Evolutionary conservation across 345 rosid species (phyloP), one percentile per base, ranked within the genome.

Genomic region (Pistacia vera): DNA sequence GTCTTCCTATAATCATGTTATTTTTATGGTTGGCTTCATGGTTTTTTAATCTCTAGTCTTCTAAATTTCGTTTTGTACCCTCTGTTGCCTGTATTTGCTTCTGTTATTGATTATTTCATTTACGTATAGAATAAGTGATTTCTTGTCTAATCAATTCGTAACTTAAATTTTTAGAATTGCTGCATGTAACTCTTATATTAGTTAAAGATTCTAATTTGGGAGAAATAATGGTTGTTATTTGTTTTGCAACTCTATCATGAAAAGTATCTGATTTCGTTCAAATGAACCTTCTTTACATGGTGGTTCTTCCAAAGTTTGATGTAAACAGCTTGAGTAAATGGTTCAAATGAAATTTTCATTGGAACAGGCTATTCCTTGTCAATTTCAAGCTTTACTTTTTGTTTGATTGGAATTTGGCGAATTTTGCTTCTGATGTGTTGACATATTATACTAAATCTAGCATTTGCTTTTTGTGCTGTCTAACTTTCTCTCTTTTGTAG

Each of bases 351-450:
- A 71, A 55, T 36, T 30, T 48, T n/a, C 49, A 25, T 12, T 1
- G 4, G 18, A 12, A 59, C 16, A 66, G 35, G 73, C 13, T 52
- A 30, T 52, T 68, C 44, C 25, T 5, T 17, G 18, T 22, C 64
- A 12, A 6, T 71, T 6, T 52, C 11, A 68, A 35, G 52, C 12
- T 61, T 33, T 28, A 30, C 0, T 12, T 61, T 63, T 46, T 63
- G 22, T 17, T 10, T 64, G 48, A 57, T 57, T 69, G 71, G 22
- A 18, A 33, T 57, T 79, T 55, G 78, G 71, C 18, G 52, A 74
- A 80, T 61, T 76, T 58, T 75, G 2, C 56, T 73, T 76, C n/a
- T 68, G 66, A 68, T 51, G 58, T 69, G 48, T 68, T 16, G 46
- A 36, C 5, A 51, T 52, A 14, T 28, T 5, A 14, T 16, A 25